These are phyloP conservation scores for Colletotrichum echinochloae DNA, from an alignment of 2,329 filamentous ascomycete species.

Conservation along the genomic window DNA sequence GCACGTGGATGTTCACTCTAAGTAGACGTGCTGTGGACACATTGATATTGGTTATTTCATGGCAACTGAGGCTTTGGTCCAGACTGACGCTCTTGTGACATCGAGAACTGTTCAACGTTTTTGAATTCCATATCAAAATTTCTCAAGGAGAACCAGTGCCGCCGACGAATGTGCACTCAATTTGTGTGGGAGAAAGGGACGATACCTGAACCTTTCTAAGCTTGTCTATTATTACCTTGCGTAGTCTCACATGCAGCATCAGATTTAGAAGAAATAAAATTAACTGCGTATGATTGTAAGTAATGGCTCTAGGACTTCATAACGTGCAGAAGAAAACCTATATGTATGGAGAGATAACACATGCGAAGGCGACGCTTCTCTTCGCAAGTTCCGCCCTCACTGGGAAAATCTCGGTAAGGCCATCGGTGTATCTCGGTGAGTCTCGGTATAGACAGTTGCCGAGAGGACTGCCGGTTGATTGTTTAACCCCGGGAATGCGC, in stretches of 20 bases:
- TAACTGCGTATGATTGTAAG: too few relatives aligned
- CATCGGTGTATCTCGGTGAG: not conserved
- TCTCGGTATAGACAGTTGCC: not conserved
- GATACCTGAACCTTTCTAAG: too few relatives aligned
- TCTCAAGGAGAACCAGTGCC: too few relatives aligned
- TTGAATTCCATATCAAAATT: too few relatives aligned
- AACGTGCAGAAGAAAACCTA: not conserved
- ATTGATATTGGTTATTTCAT: not conserved
- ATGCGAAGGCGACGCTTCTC: not conserved
- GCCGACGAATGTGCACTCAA: too few relatives aligned
- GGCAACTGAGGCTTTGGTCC: not conserved
- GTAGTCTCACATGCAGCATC: too few relatives aligned
- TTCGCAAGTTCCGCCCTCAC: not conserved
- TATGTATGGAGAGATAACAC: too few relatives aligned
- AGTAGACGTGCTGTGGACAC: not conserved
- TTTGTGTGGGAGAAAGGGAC: too few relatives aligned
- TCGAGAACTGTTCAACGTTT: not conserved
- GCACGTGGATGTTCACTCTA: conserved; percentile 3
- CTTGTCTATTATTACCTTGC: too few relatives aligned
- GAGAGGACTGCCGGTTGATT: conserved; percentile 5
- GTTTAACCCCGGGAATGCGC: conserved; percentile 30
- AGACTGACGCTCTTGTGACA: not conserved
- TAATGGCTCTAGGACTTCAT: too few relatives aligned
- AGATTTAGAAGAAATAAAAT: too few relatives aligned
- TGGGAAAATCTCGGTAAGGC: not conserved